phyloP scores from a whole-genome alignment of 257 asterid species.

The Solanum lycopersicoides region DNA sequence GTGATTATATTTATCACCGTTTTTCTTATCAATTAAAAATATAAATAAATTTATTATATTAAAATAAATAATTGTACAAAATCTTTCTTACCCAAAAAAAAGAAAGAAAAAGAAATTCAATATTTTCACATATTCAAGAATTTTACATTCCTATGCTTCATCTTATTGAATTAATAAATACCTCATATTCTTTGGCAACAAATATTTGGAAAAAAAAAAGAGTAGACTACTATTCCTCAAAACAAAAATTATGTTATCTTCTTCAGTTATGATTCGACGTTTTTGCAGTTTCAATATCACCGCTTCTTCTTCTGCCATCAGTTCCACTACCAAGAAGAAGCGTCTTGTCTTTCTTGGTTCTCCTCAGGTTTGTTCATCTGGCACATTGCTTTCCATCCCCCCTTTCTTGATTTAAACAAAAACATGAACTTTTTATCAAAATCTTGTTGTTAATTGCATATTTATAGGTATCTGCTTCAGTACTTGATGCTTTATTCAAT shows the following conservation, averaged over 20 bases:
- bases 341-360: conserved; percentile 76
- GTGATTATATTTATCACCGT: neutral
- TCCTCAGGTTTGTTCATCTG: conserved; percentile 41
- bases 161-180: too few species aligned
- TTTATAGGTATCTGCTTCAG: conserved; percentile 64
- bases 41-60: too few species aligned
- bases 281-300: conserved; percentile 47
- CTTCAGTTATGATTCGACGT: conserved; percentile 68
- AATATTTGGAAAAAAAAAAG: neutral
- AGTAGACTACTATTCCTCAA: neutral
- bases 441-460: neutral
- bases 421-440: neutral
- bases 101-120: neutral
- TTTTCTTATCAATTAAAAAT: neutral
- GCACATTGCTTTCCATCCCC: neutral
- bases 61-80: too few species aligned
- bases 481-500: conserved; percentile 62
- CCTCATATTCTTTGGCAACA: neutral
- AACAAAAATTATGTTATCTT: conserved; percentile 28
- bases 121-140: neutral
- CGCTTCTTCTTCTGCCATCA: conserved; percentile 15
- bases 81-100: too few species aligned
- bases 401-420: neutral
- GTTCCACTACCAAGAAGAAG: conserved; percentile 32
- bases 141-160: neutral